Base-by-base conservation (phyloP, 2,329 filamentous ascomycete genomes). In the Aureobasidium leucospermi region DNA sequence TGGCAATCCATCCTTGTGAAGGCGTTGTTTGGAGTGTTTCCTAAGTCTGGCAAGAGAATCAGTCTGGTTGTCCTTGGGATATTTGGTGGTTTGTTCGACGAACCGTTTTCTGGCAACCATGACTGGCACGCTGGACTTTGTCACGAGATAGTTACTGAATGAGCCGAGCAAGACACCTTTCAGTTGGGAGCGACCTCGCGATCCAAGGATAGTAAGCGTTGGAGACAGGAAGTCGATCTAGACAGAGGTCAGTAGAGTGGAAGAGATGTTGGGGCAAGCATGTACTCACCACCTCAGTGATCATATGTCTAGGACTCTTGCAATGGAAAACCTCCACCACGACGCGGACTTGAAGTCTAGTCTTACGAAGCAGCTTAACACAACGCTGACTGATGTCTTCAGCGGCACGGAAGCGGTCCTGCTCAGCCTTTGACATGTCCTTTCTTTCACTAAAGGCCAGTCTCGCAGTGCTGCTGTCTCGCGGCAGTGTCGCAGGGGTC, bases 251-350 rank as follows among this genome's bases (percentile, higher is more conserved):
- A 52, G 48, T 15, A 52, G 23, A 15, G 39, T 28, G 29, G 28
- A 3, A 23, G 11, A 16, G 45, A 7, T 19, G 6, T 29, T 51
- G n/a, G 7, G 6, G 15, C 10, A 9, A 41, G 55, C 29, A 19
- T 41, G 19, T 60, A 77, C 81, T 73, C 69, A 84, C 82, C 66
- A 96, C 91, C 77, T 97, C 94, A 0, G 91, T 96, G 64, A 99
- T 91, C 77, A 97, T 82, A 72, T 96, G 92, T 73, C 94, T 93
- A 4, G 94, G 91, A 69, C 89, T 96, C 80, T 96, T 97, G 85
- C 94, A 97, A 75, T 97, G 94, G 65, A 99, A 87, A 31, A 97
- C 93, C 74, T 99, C 94, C 36, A 99, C 87, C 53, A 96, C 90
- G 49, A 96, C 89, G 60, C 91, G 85, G 51, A 96, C 92, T 72